A percentile compares a stretch with the other conserved stretches of the same genome.
Conservation (phyloP, 768 basidiomycete genomes). For the Grammothele lineata region DNA sequence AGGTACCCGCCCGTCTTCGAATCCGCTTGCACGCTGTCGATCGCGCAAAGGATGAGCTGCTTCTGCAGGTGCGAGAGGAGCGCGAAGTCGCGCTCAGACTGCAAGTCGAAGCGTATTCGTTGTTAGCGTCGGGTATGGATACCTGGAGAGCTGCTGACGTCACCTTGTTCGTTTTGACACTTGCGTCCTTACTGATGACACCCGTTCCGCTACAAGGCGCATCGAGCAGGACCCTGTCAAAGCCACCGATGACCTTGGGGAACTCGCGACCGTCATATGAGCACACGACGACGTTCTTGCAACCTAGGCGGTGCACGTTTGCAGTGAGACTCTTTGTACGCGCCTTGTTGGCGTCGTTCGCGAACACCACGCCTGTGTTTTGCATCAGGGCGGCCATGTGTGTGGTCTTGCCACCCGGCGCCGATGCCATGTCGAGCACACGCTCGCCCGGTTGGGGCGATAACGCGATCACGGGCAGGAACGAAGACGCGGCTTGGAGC, state of each 20-base stretch:
- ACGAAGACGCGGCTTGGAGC: conserved; percentile 98
- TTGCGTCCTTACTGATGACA: conserved; percentile 95
- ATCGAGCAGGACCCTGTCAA: conserved; percentile 94
- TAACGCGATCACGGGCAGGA: conserved; percentile 97
- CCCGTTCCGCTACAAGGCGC: conserved; percentile 98
- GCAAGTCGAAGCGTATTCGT: not conserved
- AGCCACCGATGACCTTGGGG: conserved; percentile 98
- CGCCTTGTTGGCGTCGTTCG: conserved; percentile 93
- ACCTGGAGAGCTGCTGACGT: not conserved
- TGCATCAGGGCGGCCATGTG: conserved; percentile 96
- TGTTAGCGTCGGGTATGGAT: too few species aligned
- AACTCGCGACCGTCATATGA: conserved; percentile 97
- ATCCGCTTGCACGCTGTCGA: conserved; percentile 88
- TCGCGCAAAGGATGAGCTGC: conserved; percentile 95
- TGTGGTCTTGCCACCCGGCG: conserved; percentile 97
- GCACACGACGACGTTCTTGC: conserved; percentile 96
- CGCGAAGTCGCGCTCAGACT: conserved; percentile 95
- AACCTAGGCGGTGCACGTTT: conserved; percentile 94
- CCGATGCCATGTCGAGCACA: conserved; percentile 97
- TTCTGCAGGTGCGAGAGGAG: conserved; percentile 97
- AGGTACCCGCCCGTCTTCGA: conserved; percentile 91
- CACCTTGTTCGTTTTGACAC: conserved; percentile 98
- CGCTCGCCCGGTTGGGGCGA: conserved; percentile 90
- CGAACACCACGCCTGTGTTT: conserved; percentile 97
- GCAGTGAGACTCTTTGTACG: conserved; percentile 96